Percentiles rank a stretch among this genome's conserved stretches.
phyloP scores from a whole-genome alignment of 805 yeast species.

The Kodamaea kakaduensis region DNA sequence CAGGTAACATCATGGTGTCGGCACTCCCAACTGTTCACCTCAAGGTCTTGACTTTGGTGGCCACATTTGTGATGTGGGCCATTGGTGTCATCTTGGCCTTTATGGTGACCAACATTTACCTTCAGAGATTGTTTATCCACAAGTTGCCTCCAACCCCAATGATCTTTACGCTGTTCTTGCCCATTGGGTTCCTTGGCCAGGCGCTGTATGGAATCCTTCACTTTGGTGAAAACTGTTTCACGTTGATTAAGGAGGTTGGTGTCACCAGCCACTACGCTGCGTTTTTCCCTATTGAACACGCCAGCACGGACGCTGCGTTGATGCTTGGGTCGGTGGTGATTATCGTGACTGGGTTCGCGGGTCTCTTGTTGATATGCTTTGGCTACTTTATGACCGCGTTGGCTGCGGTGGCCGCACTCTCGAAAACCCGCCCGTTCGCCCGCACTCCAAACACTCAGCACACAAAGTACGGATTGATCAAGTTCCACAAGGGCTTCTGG shows the following conservation, averaged over 20 bases:
- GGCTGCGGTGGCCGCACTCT: slow-evolving; percentile 35
- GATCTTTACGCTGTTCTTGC: slow-evolving; percentile 68
- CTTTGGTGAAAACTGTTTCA: slow-evolving; percentile 43
- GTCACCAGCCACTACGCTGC: slow-evolving; percentile 1
- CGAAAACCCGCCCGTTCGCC: slow-evolving; percentile 40
- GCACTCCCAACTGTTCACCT: slow-evolving; percentile 41
- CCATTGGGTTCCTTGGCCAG: slow-evolving; percentile 84
- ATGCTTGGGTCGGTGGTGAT: slow-evolving; percentile 5
- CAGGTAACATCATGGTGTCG: slow-evolving; percentile 55
- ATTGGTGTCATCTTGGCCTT: slow-evolving; percentile 63
- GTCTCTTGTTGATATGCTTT: slow-evolving; percentile 46
- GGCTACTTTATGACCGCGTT: slow-evolving; percentile 50
- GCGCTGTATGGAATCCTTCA: slow-evolving; percentile 67
- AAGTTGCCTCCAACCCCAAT: slow-evolving; percentile 54
- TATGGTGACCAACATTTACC: slow-evolving; percentile 47
- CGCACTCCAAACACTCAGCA: slow-evolving; percentile 22
- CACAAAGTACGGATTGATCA: slow-evolving; percentile 17
- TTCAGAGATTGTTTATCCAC: slow-evolving; percentile 54
- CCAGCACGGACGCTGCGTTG: slow-evolving; percentile 3
- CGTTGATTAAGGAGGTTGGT: slow-evolving; percentile 4
- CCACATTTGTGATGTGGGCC: slow-evolving; percentile 61
- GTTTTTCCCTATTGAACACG: background rate
- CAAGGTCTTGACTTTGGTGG: slow-evolving; percentile 49
- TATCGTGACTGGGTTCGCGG: slow-evolving; percentile 22
- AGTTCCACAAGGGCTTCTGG: slow-evolving; percentile 48